These are phyloP conservation scores for Neckera pumila DNA, from an alignment of 225 moss, liverwort and hornwort species.

Conservation along the genomic window DNA sequence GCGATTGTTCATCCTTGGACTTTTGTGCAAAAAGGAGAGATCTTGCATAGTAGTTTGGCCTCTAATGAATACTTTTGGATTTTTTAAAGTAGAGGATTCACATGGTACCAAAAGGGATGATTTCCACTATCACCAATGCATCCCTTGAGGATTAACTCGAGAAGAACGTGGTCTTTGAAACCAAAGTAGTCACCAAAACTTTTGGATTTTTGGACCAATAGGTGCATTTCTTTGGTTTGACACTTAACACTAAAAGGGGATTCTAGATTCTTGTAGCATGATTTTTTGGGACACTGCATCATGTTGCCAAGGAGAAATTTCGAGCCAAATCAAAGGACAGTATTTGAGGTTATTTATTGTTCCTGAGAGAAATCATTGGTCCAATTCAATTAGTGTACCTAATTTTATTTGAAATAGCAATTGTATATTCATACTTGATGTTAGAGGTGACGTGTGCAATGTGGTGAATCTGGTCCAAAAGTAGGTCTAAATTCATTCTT, in stretches of 20 bases:
- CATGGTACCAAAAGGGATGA: no score
- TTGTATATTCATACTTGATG: no score
- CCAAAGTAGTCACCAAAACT: neutral
- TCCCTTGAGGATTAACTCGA: no score
- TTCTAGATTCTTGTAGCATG: neutral
- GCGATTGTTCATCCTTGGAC: no score
- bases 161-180: rapidly evolving
- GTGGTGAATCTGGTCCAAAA: no score
- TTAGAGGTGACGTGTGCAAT: no score
- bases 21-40: no score
- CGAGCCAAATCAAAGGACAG: neutral
- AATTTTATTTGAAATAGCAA: neutral
- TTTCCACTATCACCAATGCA: rapidly evolving
- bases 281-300: neutral
- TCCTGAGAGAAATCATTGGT: neutral
- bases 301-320: neutral
- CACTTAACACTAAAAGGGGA: rapidly evolving
- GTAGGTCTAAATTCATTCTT: no score
- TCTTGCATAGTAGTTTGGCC: no score
- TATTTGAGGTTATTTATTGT: neutral
- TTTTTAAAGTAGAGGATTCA: no score
- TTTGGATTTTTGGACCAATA: neutral
- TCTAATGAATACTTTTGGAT: no score
- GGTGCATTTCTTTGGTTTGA: rapidly evolving
- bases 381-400: rapidly evolving